Conservation (phyloP, 345 rosid genomes). For the Trapa incisa region DNA sequence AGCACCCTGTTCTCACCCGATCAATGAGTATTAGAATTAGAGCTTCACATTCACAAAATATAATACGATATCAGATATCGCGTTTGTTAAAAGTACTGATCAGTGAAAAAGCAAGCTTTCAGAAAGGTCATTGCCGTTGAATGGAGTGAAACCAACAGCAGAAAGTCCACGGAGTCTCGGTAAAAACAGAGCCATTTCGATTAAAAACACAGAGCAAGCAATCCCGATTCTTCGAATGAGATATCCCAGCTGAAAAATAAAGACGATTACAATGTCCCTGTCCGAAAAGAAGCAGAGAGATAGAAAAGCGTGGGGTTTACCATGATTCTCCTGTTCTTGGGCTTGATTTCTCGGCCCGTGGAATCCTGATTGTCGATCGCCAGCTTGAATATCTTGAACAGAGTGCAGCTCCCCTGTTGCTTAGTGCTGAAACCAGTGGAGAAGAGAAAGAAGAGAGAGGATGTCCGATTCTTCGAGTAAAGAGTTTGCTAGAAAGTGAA, state of each 20-base stretch:
- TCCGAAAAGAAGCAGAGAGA: background rate
- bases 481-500: slow-evolving; percentile 10
- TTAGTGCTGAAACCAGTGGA: background rate
- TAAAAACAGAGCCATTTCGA: background rate
- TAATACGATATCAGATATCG: background rate
- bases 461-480: slow-evolving; percentile 6
- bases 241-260: background rate
- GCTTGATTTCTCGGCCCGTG: slow-evolving; percentile 63
- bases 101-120: background rate
- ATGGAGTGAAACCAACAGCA: too few species aligned
- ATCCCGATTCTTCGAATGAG: background rate
- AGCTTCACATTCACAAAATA: slow-evolving; percentile 1
- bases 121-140: background rate
- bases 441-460: slow-evolving; percentile 4
- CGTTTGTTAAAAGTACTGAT: too few species aligned
- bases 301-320: slow-evolving; percentile 17
- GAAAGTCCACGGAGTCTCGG: too few species aligned
- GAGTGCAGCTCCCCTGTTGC: background rate
- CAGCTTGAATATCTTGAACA: slow-evolving; percentile 29
- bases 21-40: slow-evolving; percentile 9
- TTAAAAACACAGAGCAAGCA: background rate
- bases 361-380: slow-evolving; percentile 74
- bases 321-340: slow-evolving; percentile 75
- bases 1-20: slow-evolving; percentile 32
- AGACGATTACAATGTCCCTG: too few species aligned